Evolutionary conservation across 1,284 basidiomycete genomes (phyloP).

Genomic region (Rhodotorula sp.): DNA sequence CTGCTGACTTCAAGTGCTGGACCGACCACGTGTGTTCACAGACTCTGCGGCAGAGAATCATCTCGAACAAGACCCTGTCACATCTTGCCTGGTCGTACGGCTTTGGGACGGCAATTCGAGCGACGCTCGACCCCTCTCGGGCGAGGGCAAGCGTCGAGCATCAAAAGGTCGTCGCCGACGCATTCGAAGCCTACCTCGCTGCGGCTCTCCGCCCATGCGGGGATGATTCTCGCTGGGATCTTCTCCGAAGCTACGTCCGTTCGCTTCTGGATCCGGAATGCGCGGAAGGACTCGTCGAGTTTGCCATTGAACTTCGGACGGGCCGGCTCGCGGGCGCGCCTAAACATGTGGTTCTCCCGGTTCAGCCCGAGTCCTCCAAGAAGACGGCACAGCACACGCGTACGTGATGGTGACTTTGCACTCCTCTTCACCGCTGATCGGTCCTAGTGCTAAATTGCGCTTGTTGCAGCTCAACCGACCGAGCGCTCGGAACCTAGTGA

Average conservation of each 20-base stretch:
- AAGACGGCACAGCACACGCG: not conserved
- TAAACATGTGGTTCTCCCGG: not conserved
- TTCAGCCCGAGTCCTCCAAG: not conserved
- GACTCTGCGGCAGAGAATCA: not conserved
- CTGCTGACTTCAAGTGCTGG: too few relatives aligned
- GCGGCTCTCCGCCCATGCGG: not conserved
- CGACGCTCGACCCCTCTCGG: not conserved
- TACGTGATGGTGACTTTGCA: not conserved
- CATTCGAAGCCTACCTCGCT: not conserved
- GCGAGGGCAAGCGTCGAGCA: not conserved
- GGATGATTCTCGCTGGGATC: not conserved
- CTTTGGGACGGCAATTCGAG: not conserved
- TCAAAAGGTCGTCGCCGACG: not conserved
- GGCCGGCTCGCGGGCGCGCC: not conserved
- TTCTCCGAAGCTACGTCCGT: not conserved
- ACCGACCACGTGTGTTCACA: not conserved
- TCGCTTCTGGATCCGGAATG: not conserved
- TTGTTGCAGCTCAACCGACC: too few relatives aligned
- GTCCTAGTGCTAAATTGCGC: too few relatives aligned
- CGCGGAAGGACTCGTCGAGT: not conserved
- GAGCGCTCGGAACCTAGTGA: too few relatives aligned
- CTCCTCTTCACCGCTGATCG: too few relatives aligned
- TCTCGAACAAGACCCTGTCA: not conserved
- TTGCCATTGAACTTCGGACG: not conserved
- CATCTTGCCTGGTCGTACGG: not conserved